A percentile compares a stretch with the other conserved stretches of the same genome.
Conservation (phyloP, 768 basidiomycete species). For the Boletales sp. region DNA sequence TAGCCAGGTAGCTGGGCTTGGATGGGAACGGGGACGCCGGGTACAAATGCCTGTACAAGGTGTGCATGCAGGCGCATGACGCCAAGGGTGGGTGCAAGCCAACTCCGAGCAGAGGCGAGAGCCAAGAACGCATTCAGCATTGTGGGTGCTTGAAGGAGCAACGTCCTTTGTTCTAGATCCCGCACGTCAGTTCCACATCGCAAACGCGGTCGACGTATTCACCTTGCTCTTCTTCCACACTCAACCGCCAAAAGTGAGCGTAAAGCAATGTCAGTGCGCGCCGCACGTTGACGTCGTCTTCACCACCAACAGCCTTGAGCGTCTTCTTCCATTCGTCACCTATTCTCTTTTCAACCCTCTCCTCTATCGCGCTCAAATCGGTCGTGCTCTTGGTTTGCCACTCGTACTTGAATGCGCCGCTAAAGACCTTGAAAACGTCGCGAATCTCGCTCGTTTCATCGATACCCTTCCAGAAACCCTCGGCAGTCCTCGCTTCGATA, state of each 20-base stretch:
- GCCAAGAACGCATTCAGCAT: constrained; percentile 79
- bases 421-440: constrained; percentile 69
- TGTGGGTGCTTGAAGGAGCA: constrained; percentile 70
- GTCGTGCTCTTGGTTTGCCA: constrained; percentile 27
- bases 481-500: constrained; percentile 74
- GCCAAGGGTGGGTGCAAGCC: constrained; percentile 76
- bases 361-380: constrained; percentile 51
- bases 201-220: constrained; percentile 20
- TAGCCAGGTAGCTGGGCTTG: constrained; percentile 82
- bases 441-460: constrained; percentile 73
- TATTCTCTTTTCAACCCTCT: constrained; percentile 43
- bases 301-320: constrained; percentile 36
- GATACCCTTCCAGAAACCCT: constrained; percentile 84
- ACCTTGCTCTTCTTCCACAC: constrained; percentile 63
- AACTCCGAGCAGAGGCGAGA: constrained; percentile 82
- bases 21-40: constrained; percentile 40
- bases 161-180: constrained; percentile 59
- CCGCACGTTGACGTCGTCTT: constrained; percentile 35
- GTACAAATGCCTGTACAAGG: constrained; percentile 78
- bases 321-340: constrained; percentile 56
- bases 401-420: constrained; percentile 64
- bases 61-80: constrained; percentile 82
- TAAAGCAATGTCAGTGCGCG: constrained; percentile 74
- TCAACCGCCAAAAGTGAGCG: constrained; percentile 75
- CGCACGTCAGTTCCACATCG: background rate